Percentiles rank a stretch among this genome's conserved stretches.
These are phyloP conservation scores for Amoebophrya sp. DNA, from an alignment of 169 alveolate species.

Conservation along the genomic window DNA sequence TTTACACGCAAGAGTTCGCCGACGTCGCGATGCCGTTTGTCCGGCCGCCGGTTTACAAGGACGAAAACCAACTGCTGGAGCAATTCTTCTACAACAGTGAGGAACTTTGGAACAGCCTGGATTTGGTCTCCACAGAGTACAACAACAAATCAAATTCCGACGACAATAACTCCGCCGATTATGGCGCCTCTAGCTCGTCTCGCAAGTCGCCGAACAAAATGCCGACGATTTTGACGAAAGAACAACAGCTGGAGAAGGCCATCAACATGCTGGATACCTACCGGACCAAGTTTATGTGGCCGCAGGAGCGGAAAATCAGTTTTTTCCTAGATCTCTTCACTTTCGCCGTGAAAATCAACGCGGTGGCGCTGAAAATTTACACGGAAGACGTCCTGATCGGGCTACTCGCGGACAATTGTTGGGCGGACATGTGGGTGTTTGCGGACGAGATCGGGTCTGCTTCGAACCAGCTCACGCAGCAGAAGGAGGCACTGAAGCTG, in stretches of 20 bases:
- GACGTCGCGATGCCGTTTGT: background rate
- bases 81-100: background rate
- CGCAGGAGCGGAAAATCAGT: background rate
- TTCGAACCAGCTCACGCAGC: too few species aligned
- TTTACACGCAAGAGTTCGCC: conserved; percentile 9
- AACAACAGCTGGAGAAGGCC: too few species aligned
- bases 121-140: background rate
- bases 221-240: too few species aligned
- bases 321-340: background rate
- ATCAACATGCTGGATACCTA: background rate
- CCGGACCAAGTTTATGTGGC: background rate
- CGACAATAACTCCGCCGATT: too few species aligned
- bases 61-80: background rate
- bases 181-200: too few species aligned
- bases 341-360: background rate
- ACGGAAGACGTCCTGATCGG: background rate
- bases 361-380: background rate
- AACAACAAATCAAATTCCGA: too few species aligned
- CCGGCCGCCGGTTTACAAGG: conserved; percentile 13
- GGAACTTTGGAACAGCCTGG: background rate
- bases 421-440: background rate
- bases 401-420: background rate
- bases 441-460: too few species aligned
- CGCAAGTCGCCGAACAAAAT: too few species aligned
- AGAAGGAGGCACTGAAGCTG: background rate